A percentile compares a stretch with the other conserved stretches of the same genome.
phyloP scores from a whole-genome alignment of 257 asterid genomes.

The Scutellaria minor region DNA sequence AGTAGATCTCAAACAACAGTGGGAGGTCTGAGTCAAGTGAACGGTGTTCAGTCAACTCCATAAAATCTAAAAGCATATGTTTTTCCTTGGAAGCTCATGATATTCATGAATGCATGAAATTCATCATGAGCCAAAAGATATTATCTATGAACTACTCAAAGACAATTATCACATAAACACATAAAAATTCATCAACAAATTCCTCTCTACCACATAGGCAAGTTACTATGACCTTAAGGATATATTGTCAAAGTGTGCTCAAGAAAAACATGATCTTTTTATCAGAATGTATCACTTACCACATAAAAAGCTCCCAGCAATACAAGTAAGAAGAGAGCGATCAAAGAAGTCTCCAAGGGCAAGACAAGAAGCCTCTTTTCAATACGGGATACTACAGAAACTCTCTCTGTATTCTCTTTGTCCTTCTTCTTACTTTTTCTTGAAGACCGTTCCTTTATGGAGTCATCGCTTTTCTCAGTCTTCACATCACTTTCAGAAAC shows the following conservation, averaged over 20 bases:
- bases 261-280: slow-evolving; percentile 14
- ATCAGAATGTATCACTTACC: slow-evolving; percentile 59
- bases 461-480: slow-evolving; percentile 68
- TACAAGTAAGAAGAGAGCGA: slow-evolving; percentile 75
- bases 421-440: slow-evolving; percentile 79
- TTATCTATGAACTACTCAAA: neutral
- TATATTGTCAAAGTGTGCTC: slow-evolving; percentile 11
- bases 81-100: slow-evolving; percentile 5
- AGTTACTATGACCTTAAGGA: slow-evolving; percentile 12
- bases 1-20: neutral
- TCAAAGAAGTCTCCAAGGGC: slow-evolving; percentile 80
- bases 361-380: slow-evolving; percentile 65
- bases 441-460: slow-evolving; percentile 70
- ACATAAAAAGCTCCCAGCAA: slow-evolving; percentile 91
- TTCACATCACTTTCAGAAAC: slow-evolving; percentile 58
- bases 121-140: slow-evolving; percentile 15
- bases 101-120: neutral
- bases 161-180: neutral
- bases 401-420: slow-evolving; percentile 57
- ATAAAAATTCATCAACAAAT: slow-evolving; percentile 2
- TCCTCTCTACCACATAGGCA: neutral
- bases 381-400: slow-evolving; percentile 47
- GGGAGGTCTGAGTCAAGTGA: slow-evolving; percentile 14
- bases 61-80: slow-evolving; percentile 1
- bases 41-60: slow-evolving; percentile 1